These are phyloP conservation scores for Aspergillus ostianus DNA, from an alignment of 495 filamentous ascomycete genomes.

Conservation along the genomic window DNA sequence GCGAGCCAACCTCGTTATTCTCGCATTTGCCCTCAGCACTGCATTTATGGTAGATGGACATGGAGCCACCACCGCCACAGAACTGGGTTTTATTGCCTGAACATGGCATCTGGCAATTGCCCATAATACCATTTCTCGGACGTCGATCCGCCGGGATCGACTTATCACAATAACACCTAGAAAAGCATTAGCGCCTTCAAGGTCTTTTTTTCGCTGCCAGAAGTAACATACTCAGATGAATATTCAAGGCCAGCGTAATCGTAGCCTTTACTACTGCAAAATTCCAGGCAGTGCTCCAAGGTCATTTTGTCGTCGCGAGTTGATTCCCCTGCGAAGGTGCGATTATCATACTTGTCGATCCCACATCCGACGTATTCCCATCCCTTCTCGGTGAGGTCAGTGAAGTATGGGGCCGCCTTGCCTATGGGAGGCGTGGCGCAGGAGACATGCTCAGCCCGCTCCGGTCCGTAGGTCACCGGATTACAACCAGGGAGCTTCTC, in stretches of 20 bases:
- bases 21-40: neutral
- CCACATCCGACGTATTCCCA: slow-evolving; percentile 7
- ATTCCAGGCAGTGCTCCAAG: neutral
- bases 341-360: slow-evolving; percentile 4
- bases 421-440: slow-evolving; percentile 2
- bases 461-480: slow-evolving; percentile 6
- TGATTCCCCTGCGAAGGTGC: neutral
- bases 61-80: slow-evolving; percentile 10
- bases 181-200: no score
- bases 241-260: slow-evolving; percentile 7
- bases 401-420: slow-evolving; percentile 8
- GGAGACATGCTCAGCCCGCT: neutral
- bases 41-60: slow-evolving; percentile 10
- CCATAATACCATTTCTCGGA: slow-evolving; percentile 6
- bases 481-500: slow-evolving; percentile 12
- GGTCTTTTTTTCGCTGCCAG: no score
- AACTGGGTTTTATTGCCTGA: slow-evolving; percentile 2
- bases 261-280: slow-evolving; percentile 3
- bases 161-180: neutral
- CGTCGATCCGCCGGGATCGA: neutral
- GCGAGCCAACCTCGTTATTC: no score
- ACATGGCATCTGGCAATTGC: slow-evolving; percentile 7
- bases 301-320: slow-evolving; percentile 7
- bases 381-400: neutral
- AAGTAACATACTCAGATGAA: neutral